Base-by-base conservation (phyloP, 306 rosid genomes). In the Begonia loranthoides region DNA sequence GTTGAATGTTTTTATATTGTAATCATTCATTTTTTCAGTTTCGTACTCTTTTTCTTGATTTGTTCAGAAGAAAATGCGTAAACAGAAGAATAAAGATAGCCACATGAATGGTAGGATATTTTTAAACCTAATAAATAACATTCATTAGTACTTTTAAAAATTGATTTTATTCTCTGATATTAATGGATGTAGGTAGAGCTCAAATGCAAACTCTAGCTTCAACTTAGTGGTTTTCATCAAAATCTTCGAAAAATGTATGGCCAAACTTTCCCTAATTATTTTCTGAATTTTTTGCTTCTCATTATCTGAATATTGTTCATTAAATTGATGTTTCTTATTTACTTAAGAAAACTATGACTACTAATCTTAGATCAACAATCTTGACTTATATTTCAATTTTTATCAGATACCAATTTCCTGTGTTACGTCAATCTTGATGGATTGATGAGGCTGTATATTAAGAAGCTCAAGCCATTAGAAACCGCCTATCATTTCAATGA, bases 381-480 rank as follows among this genome's bases (percentile, higher is more conserved):
- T 28, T 28, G 36, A 0, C 10, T 43, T 43, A 1, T 43, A 10
- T 43, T 12, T 43, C 8, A 11, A 43, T 43, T 10, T 19, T n/a
- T 11, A 43, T 15, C 61, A 90, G 99, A 68, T 80, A 6, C 68
- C 99, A 2, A 67, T 75, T 65, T 82, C 94, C 39, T 64, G 87
- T 1, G 95, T 90, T 49, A 86, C 99, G 61, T 90, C 99, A 65
- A 67, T 90, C 11, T 68, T 28, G 99, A 90, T 69, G 95, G 95
- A 50, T 82, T 90, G 65, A 90, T 82, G 75, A 80, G 68, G 61
- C 79, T 85, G 16, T 90, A 90, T 69, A 60, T 80, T 66, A 79
- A 90, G 71, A 90, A 86, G 87, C 75, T 90, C 79, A 90, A 76
- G 74, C 99, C 99, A 28, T 74, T 85, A 59, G 99, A 90, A 82